These are phyloP conservation scores for Lagenidium sp. DNA, from an alignment of 352 stramenopile species.

Conservation along the genomic window DNA sequence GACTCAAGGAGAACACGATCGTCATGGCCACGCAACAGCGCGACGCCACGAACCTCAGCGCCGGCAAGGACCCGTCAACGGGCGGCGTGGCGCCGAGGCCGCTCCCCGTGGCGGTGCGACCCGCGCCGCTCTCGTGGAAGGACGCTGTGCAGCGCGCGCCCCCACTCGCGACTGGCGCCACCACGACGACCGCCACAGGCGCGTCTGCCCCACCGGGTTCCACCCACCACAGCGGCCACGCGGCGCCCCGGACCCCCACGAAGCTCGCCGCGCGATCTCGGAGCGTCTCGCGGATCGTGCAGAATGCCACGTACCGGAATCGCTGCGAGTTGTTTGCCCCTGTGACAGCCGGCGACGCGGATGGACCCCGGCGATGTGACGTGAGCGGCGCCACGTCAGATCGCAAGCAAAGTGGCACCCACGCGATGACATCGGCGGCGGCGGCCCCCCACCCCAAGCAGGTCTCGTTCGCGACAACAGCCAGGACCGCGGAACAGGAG, in stretches of 20 bases:
- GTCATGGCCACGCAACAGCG: not conserved
- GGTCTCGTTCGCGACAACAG: slow-evolving; percentile 11
- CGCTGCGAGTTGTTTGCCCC: slow-evolving; percentile 12
- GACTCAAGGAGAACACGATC: too few species aligned
- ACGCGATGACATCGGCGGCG: too few species aligned
- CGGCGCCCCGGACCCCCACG: slow-evolving; percentile 8
- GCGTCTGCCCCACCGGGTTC: not conserved
- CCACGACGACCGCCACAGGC: slow-evolving; percentile 2
- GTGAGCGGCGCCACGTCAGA: too few species aligned
- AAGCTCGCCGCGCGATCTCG: slow-evolving; percentile 25
- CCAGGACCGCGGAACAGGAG: slow-evolving; percentile 6
- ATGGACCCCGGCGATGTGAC: too few species aligned
- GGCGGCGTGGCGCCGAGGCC: not conserved
- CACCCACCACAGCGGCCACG: slow-evolving; percentile 3
- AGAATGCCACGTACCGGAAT: slow-evolving; percentile 21
- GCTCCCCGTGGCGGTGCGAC: not conserved
- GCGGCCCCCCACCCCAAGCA: slow-evolving; percentile 11
- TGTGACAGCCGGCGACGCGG: not conserved
- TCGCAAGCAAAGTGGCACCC: too few species aligned
- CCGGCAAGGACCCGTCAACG: not conserved
- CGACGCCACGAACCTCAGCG: not conserved
- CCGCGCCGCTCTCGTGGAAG: slow-evolving; percentile 26
- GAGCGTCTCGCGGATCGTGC: slow-evolving; percentile 23
- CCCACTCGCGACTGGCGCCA: slow-evolving; percentile 6
- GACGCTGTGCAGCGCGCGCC: slow-evolving; percentile 22